phyloP scores from a whole-genome alignment of 768 basidiomycete genomes.

The Termitomyces sp. region DNA sequence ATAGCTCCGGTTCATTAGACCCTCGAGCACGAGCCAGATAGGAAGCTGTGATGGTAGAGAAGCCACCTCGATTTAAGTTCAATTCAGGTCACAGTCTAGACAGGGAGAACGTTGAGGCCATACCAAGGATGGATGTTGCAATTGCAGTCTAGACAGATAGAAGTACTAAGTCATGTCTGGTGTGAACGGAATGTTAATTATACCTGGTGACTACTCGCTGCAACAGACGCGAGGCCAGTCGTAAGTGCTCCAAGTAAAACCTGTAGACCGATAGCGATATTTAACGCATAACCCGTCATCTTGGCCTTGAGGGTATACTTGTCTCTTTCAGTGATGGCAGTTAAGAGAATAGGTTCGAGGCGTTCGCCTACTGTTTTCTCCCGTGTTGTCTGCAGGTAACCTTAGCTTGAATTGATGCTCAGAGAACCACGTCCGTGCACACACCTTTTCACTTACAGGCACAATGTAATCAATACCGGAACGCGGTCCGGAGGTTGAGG shows the following conservation, averaged over 20 bases:
- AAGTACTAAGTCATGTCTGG: background rate
- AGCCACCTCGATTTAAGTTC: constrained; percentile 37
- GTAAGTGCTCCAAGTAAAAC: constrained; percentile 62
- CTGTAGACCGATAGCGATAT: constrained; percentile 55
- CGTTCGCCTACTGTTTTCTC: constrained; percentile 44
- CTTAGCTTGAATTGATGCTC: background rate
- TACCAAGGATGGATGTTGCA: constrained; percentile 32
- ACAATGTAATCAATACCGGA: constrained; percentile 36
- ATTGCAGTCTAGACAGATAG: constrained; percentile 25
- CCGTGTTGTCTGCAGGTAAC: constrained; percentile 10
- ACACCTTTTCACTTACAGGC: constrained; percentile 27
- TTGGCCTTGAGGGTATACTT: constrained; percentile 43
- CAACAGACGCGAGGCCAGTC: constrained; percentile 53
- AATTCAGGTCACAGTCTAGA: background rate
- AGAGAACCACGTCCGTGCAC: background rate
- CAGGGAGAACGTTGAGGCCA: background rate
- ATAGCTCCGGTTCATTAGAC: constrained; percentile 66
- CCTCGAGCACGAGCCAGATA: constrained; percentile 68
- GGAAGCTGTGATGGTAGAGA: constrained; percentile 62
- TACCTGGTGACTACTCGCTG: constrained; percentile 32
- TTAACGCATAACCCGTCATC: constrained; percentile 29
- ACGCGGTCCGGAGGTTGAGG: constrained; percentile 12
- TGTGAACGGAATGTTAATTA: constrained; percentile 10
- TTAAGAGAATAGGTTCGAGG: constrained; percentile 43
- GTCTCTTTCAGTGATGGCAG: constrained; percentile 38